Evolutionary conservation across 192 early-diverging fungal genomes (phyloP), one percentile per base, ranked within the genome.

Genomic region (Mortierella antarctica): DNA sequence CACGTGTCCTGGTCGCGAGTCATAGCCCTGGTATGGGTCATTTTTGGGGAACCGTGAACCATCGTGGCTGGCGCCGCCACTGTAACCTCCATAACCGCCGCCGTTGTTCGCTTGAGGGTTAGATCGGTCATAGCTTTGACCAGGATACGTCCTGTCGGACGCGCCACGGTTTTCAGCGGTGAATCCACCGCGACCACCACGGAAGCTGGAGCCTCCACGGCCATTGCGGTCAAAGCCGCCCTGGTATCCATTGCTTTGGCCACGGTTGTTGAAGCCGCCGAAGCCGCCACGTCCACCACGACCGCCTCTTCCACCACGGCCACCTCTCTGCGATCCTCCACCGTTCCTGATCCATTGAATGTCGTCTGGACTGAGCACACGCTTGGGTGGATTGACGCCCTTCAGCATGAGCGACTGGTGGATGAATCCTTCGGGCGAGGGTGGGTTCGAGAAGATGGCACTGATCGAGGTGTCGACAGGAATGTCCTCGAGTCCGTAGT

Each of bases 381-480:
- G 62, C 45, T 67, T 55, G 49, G 61, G 77, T 9, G 55, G 60
- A n/a, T 80, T 71, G 58, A 80, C 77, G 17, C 70, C 70, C 65
- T 80, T 80, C 8, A 80, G 70, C 70, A 80, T 72, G 18, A 72
- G 13, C 11, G 76, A 65, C 40, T 59, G 76, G 49, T 80, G 76
- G 15, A 80, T 31, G 39, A 67, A 72, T 17, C 70, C 76, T 5
- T 71, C 70, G 21, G 65, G 59, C 5, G 52, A 21, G 2, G 70
- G 64, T 31, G 77, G 77, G 48, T 80, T 80, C 10, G 69, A 40
- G 40, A 67, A 80, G 14, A 80, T 80, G 48, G 58, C 77, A n/a
- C 88, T 88, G 11, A 94, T 87, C 15, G 89, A 92, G 44, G 82
- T 86, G 69, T 91, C 90, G 39, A 92, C 84, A 5, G 85, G 82